A percentile compares a stretch with the other conserved stretches of the same genome.
phyloP scores from a whole-genome alignment of 2,329 filamentous ascomycete species.

The Verticillium tricorpus region DNA sequence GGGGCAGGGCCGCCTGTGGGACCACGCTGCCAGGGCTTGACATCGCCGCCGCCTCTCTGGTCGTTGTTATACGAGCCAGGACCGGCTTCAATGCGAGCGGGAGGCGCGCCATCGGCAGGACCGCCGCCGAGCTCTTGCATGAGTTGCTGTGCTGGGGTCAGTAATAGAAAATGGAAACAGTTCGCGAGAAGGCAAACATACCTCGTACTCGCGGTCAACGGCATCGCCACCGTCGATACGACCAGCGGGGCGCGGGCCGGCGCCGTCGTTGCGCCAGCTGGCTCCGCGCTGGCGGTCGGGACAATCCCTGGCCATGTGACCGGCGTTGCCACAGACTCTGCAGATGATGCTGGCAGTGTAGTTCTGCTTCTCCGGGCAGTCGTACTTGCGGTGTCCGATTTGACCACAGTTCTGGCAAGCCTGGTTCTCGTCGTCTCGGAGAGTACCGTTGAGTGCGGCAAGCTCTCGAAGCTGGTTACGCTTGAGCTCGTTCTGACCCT shows the following conservation, averaged over 20 bases:
- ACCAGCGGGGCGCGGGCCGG: slow-evolving; percentile 47
- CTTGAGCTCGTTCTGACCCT: slow-evolving; percentile 98
- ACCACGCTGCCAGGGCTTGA: slow-evolving; percentile 84
- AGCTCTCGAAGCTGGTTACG: slow-evolving; percentile 97
- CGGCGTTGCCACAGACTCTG: slow-evolving; percentile 94
- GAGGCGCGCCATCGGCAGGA: slow-evolving; percentile 55
- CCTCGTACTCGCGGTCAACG: slow-evolving; percentile 92
- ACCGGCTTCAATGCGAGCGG: slow-evolving; percentile 82
- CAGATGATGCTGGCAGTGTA: slow-evolving; percentile 99
- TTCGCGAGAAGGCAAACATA: slow-evolving; percentile 37
- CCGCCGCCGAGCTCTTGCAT: slow-evolving; percentile 94
- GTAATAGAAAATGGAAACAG: slow-evolving; percentile 13
- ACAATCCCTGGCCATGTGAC: slow-evolving; percentile 97
- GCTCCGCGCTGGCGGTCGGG: slow-evolving; percentile 87
- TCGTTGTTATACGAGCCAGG: slow-evolving; percentile 58
- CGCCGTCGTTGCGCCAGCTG: slow-evolving; percentile 82
- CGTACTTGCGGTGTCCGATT: slow-evolving; percentile 98
- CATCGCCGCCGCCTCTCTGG: slow-evolving; percentile 48
- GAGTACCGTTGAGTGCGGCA: slow-evolving; percentile 94
- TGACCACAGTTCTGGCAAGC: slow-evolving; percentile 99
- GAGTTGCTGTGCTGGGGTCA: slow-evolving; percentile 65
- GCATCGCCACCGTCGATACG: slow-evolving; percentile 74
- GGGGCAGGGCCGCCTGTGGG: slow-evolving; percentile 81
- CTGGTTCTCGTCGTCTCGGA: slow-evolving; percentile 98
- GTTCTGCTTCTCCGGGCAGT: slow-evolving; percentile 96